A percentile compares a stretch with the other conserved stretches of the same genome.
Conservation (phyloP, 495 filamentous ascomycete species). For the Penicillium simplicissimum region DNA sequence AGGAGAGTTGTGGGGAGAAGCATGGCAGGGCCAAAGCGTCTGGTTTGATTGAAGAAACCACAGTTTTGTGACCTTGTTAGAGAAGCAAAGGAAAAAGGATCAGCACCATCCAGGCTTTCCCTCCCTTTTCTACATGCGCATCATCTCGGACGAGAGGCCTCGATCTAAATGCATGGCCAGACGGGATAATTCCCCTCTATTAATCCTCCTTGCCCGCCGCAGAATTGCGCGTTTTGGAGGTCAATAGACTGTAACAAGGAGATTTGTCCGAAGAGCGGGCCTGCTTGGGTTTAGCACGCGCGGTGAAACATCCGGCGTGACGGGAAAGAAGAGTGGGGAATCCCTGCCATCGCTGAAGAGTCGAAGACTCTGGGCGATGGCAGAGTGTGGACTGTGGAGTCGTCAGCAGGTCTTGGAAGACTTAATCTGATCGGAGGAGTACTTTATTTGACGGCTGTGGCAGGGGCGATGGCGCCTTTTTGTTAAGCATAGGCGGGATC, state of each 20-base stretch:
- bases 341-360: constrained; percentile 5
- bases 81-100: neutral
- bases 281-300: constrained; percentile 2
- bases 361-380: neutral
- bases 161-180: neutral
- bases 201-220: neutral
- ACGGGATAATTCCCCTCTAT: constrained; percentile 1
- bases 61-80: neutral
- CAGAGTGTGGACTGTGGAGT: constrained; percentile 5
- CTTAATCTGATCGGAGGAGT: neutral
- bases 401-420: neutral
- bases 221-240: neutral
- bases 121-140: neutral
- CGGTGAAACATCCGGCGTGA: constrained; percentile 7
- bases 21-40: neutral
- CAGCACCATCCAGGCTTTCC: no score
- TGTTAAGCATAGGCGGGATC: neutral
- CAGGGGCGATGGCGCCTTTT: neutral
- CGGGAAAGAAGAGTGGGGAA: constrained; percentile 1
- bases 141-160: neutral
- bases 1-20: constrained; percentile 28
- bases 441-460: constrained; percentile 2
- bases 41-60: neutral
- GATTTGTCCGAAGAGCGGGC: constrained; percentile 1
- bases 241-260: neutral